Conservation (phyloP, 805 yeast species). For the Komagataella pastoris region DNA sequence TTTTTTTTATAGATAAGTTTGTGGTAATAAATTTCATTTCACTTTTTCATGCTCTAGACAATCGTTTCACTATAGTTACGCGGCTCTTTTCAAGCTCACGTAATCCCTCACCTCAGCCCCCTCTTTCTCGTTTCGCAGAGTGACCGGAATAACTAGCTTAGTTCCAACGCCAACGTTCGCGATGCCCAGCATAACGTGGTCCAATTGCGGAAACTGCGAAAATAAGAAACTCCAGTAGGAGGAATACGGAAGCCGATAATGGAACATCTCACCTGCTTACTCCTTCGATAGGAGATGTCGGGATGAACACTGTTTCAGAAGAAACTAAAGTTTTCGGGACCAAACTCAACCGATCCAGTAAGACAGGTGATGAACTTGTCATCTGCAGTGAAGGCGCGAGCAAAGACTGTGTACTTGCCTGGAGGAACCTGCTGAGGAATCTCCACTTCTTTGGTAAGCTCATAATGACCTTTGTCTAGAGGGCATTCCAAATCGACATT, state of each 20-base stretch:
- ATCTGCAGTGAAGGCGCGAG: conserved; percentile 79
- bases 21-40: too few species aligned
- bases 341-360: conserved; percentile 54
- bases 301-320: not conserved
- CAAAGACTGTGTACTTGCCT: conserved; percentile 76
- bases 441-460: conserved; percentile 58
- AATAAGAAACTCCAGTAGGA: too few species aligned
- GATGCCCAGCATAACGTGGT: not conserved
- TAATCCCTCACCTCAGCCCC: not conserved
- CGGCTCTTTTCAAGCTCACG: not conserved
- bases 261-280: not conserved
- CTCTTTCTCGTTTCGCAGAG: not conserved
- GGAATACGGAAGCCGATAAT: too few species aligned
- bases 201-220: not conserved
- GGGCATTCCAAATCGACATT: conserved; percentile 86
- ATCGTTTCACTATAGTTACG: not conserved
- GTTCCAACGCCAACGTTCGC: not conserved
- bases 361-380: conserved; percentile 79
- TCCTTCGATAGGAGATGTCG: not conserved
- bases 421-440: conserved; percentile 93
- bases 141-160: not conserved
- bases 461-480: conserved; percentile 51
- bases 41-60: not conserved
- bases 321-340: conserved; percentile 10
- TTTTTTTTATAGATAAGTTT: too few species aligned